Evolutionary conservation across 495 filamentous ascomycete species (phyloP), one percentile per base, ranked within the genome.

Genomic region (Penicillium bialowiezense): DNA sequence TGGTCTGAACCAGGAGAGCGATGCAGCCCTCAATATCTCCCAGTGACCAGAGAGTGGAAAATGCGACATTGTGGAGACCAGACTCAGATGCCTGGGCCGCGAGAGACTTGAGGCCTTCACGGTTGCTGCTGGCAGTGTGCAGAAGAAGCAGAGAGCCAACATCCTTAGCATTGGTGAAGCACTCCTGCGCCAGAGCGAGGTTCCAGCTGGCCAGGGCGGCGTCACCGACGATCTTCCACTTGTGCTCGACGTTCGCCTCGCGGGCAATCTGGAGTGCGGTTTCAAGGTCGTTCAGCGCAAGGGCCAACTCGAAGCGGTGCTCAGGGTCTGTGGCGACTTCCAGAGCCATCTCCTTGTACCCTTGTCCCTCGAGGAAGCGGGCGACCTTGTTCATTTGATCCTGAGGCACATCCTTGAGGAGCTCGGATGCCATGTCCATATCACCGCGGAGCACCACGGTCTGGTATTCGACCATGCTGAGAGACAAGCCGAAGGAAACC

Each of bases 351-450:
- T 97, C 93, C 65, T 96, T 96, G 68, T 96, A 89, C 3, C 91
- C 91, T 67, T 97, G 93, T 19, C 95, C 95, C 64, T 99, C 95
- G 28, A 99, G 80, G 79, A 99, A 99, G 19, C 93, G 87, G 10
- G 93, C 93, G 46, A 99, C 91, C 74, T 97, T 97, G 71, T 93
- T 96, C 70, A 91, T 89, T 63, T 97, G 90, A 44, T 96, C 91
- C 17, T 85, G 73, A 0, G 91, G 91, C 38, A 98, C 89, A 35
- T 83, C 84, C 24, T 80, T 69, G 5, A 99, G 84, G 39, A 97
- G 71, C 60, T 95, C 90, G 2, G 87, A 83, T 1, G 93, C 95
- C 18, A 88, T 79, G 35, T 97, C 93, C 82, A 97, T 86, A 59
- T 97, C 93, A n/a, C 83, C 90, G 17, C 93, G 88, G 21, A 99